phyloP scores from a whole-genome alignment of 768 basidiomycete species.

The Hericium coralloides region DNA sequence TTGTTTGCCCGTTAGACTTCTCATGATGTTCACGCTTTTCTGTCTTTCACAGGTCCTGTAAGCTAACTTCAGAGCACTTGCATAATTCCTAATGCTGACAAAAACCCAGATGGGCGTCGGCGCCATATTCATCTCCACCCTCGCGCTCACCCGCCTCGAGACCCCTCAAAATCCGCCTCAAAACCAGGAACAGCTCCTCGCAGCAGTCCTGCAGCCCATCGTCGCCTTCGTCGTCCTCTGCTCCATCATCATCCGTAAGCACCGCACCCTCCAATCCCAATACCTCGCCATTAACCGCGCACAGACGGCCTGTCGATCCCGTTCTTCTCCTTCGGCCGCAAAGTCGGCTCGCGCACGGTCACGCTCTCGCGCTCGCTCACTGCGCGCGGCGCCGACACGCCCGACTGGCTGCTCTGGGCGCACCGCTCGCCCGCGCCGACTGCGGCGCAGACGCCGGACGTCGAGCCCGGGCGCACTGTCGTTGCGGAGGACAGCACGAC shows the following conservation, averaged over 20 bases:
- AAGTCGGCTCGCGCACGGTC: slow-evolving; percentile 1
- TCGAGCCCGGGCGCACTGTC: background rate
- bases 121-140: slow-evolving; percentile 78
- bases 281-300: background rate
- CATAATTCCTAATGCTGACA: background rate
- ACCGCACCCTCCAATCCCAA: background rate
- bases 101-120: slow-evolving; percentile 75
- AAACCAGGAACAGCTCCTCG: slow-evolving; percentile 63
- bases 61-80: slow-evolving; percentile 14
- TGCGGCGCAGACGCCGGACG: background rate
- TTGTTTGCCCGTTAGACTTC: background rate
- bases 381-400: background rate
- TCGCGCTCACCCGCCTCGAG: slow-evolving; percentile 59
- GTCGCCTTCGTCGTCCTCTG: slow-evolving; percentile 82
- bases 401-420: slow-evolving; percentile 14
- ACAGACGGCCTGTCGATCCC: slow-evolving; percentile 42
- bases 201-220: slow-evolving; percentile 67
- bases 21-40: background rate
- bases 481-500: background rate
- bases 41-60: slow-evolving; percentile 38
- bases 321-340: slow-evolving; percentile 33
- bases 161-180: slow-evolving; percentile 48
- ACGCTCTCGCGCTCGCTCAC: slow-evolving; percentile 1
- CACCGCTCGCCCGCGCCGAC: slow-evolving; percentile 3
- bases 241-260: slow-evolving; percentile 77